phyloP scores from a whole-genome alignment of 1,139 yeast genomes.

The Kluyveromyces sp. region DNA sequence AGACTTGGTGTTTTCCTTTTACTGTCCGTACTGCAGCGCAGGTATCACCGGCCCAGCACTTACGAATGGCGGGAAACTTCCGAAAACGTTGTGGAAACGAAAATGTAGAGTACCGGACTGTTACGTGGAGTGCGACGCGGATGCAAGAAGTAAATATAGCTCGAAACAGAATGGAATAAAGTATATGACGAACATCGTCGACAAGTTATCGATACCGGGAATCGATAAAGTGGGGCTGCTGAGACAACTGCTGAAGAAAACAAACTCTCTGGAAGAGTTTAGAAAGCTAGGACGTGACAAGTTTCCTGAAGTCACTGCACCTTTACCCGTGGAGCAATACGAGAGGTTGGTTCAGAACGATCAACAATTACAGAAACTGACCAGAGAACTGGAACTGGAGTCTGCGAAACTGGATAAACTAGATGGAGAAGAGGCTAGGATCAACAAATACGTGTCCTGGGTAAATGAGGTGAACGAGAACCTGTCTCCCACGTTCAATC shows the following conservation, averaged over 20 bases:
- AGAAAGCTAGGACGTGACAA: slow-evolving; percentile 18
- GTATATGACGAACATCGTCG: slow-evolving; percentile 39
- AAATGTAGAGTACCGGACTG: slow-evolving; percentile 65
- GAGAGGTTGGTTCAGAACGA: slow-evolving; percentile 30
- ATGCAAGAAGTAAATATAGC: slow-evolving; percentile 61
- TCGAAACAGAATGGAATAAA: slow-evolving; percentile 60
- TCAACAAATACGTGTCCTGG: slow-evolving; percentile 28
- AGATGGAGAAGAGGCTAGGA: slow-evolving; percentile 13
- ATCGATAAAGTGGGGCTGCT: slow-evolving; percentile 13
- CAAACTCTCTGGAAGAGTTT: slow-evolving; percentile 26
- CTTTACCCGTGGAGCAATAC: slow-evolving; percentile 36
- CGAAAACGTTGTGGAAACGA: slow-evolving; percentile 56
- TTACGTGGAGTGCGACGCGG: slow-evolving; percentile 45
- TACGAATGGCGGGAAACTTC: slow-evolving; percentile 22
- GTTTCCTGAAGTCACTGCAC: slow-evolving; percentile 25
- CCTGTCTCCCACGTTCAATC: slow-evolving; percentile 17
- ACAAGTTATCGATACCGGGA: slow-evolving; percentile 21
- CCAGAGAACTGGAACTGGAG: slow-evolving; percentile 16
- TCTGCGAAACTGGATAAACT: slow-evolving; percentile 17
- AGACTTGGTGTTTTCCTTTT: slow-evolving; percentile 56
- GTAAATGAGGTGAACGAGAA: slow-evolving; percentile 24
- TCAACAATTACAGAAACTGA: slow-evolving; percentile 17
- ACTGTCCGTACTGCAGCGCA: slow-evolving; percentile 68
- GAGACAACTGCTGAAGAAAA: slow-evolving; percentile 20
- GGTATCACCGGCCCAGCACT: slow-evolving; percentile 38